Evolutionary conservation across 495 filamentous ascomycete genomes (phyloP), one percentile per base, ranked within the genome.

Genomic region (Poronia punctata): DNA sequence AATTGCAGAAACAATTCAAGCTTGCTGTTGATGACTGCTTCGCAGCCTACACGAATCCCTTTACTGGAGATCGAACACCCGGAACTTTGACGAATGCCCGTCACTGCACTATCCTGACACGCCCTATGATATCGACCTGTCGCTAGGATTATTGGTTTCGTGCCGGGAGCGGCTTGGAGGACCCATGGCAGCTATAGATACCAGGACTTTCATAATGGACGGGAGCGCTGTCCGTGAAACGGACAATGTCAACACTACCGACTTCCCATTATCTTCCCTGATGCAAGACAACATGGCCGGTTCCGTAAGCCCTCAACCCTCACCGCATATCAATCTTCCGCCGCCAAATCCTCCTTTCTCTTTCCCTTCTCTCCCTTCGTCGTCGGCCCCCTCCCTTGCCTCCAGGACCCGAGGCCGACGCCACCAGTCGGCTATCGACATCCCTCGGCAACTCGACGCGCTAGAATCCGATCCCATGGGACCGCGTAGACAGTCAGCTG

Each of bases 271-370:
- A 40, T 32, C 46, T 8, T 37, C 48, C 17, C 38, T 41, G 36
- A 22, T 30, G 22, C 47, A 51, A 33, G 52, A 49, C 37, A 29
- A 38, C 28, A 43, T 38, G 15, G 37, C 52, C 21, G 28, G 18
- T 29, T 22, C 51, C 25, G 34, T 53, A 17, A 54, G 49, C 43
- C 37, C 55, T 5, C 52, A 59, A 43, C 20, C 52, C 12, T 61
- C 64, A 26, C 59, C 64, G 35, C 53, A 46, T 46, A 62, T 65
- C 54, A 62, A 60, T 7, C 45, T 67, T 17, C 78, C 74, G 23
- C 66, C 74, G 16, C 79, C 81, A 8, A 84, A 85, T 48, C 82
- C 82, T n/a, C 72, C 69, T 0, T 88, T 88, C 52, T 71, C 82
- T 4, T 88, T 85, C 50, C 83, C 82, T 0, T 61, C 71, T 3